These are phyloP conservation scores for Primulina huaijiensis DNA, from an alignment of 257 asterid species.

Conservation along the genomic window DNA sequence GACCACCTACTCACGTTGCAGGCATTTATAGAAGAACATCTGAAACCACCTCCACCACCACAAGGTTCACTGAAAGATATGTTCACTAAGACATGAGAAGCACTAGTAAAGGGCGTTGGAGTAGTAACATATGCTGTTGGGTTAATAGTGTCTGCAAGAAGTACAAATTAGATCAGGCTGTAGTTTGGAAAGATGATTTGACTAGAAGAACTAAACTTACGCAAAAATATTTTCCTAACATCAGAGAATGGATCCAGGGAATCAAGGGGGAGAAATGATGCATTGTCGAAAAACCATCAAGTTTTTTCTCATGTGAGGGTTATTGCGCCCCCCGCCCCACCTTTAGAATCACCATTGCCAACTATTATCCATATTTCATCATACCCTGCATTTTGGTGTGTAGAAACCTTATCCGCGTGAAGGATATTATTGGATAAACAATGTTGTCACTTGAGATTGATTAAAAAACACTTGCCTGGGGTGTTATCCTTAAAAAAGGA, in stretches of 20 bases:
- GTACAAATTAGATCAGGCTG: constrained; percentile 4
- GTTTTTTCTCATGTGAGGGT: not conserved
- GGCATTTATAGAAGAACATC: constrained; percentile 59
- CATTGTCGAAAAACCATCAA: no score
- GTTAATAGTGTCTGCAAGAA: constrained; percentile 65
- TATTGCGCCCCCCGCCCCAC: not conserved
- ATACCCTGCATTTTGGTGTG: not conserved
- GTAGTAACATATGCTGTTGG: constrained; percentile 73
- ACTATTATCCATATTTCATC: not conserved
- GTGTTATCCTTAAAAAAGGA: not conserved
- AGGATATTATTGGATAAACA: not conserved
- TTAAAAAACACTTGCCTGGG: not conserved
- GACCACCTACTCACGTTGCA: constrained; percentile 82
- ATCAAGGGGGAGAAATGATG: not conserved
- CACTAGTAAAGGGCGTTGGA: constrained; percentile 56
- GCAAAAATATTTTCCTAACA: not conserved
- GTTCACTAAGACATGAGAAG: constrained; percentile 59
- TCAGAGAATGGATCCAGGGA: not conserved
- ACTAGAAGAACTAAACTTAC: not conserved
- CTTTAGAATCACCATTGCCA: not conserved
- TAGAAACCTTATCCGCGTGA: not conserved
- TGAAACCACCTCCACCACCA: constrained; percentile 64
- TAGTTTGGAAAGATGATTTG: not conserved
- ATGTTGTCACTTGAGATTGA: not conserved
- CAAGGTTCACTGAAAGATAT: constrained; percentile 78